Base-by-base conservation (phyloP, 2,329 filamentous ascomycete genomes). In the Ophiostoma fasciatum region DNA sequence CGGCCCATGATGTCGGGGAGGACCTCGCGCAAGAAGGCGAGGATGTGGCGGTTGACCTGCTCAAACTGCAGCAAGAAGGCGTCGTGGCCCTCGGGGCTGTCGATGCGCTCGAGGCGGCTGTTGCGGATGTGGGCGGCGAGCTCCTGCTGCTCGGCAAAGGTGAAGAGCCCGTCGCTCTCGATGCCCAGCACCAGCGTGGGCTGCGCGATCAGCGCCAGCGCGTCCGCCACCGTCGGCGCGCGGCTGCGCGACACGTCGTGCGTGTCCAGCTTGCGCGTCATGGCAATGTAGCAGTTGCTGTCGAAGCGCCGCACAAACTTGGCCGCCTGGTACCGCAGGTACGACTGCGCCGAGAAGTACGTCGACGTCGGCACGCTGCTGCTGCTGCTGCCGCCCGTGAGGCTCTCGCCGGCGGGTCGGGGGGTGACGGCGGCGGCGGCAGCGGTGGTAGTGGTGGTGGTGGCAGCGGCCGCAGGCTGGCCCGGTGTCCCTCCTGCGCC, bases 281-380 rank as follows among this genome's bases (percentile, higher is more conserved):
- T 94, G 46, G 90, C 87, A 48, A 98, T 96, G 62, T 98, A 98
- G 62, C 90, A 98, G 57, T 98, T 98, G 50, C 85, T 83, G 57
- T 98, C 90, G 56, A 96, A 98, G 9, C 90, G 81, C 56, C 82
- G 85, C 49, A 96, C 90, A 49, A 98, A 98, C 57, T 98, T 98
- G 49, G 79, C 73, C 38, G 85, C 88, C 59, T 98, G 90, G 58
- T 98, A 98, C 15, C 90, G 81, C 29, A 98, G 71, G 58, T 98
- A 98, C 1, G 87, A 94, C 56, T 98, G 90, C 1, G 90, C 90
- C 1, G 90, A 96, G 59, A 96, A 98, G 59, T 94, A 94, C n/a
- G 83, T 90, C 7, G 77, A 75, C 0, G 74, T 71, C 7, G 69
- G 57, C 8, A 69, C 57, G 0, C 72, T 69, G 9, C 68, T 57